Base-by-base conservation (phyloP, 106 monocot species). In the Dendrobium nobile region DNA sequence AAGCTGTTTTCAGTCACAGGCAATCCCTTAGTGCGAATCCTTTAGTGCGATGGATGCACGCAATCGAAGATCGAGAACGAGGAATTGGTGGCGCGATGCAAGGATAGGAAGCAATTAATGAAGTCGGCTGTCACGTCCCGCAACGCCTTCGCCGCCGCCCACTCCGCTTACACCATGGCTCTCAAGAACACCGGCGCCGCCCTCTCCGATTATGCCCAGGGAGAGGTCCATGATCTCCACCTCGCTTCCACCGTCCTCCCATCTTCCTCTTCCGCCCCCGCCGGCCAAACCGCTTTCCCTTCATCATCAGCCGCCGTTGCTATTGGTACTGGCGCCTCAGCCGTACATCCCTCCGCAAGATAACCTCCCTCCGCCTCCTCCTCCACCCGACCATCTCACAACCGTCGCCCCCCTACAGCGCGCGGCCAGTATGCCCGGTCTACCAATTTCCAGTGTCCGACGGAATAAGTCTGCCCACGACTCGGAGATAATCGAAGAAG, bases 121-220 rank as follows among this genome's bases (percentile, higher is more conserved):
- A 82, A 80, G 37, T 79, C 82, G 0, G 90, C 96, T 4, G 91
- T 96, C 33, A 41, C 87, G 54, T 67, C 87, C 51, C 93, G 96
- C 85, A 93, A 93, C 87, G 93, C 96, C 88, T 93, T 96, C 90
- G 91, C 93, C 54, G 86, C 96, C 55, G 90, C 92, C 13, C 96
- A 96, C 83, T 88, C 92, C 67, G 79, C 90, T 54, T 96, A 93
- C 81, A 81, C 86, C 37, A 54, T 89, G 54, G 54, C 91, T 28
- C 85, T 96, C 45, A 89, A 86, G 79, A 82, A 96, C 84, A 91
- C 93, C 33, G 96, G 96, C 79, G 82, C 96, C 67, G 93, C 96
- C 40, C 88, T 93, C 74, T 82, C 81, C 67, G 91, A 93, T 80
- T 96, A 87, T 81, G 91, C 79, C 6, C 90, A 89, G 54, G 86